Evolutionary conservation across 768 basidiomycete genomes (phyloP).

Genomic region (Russula emetica): DNA sequence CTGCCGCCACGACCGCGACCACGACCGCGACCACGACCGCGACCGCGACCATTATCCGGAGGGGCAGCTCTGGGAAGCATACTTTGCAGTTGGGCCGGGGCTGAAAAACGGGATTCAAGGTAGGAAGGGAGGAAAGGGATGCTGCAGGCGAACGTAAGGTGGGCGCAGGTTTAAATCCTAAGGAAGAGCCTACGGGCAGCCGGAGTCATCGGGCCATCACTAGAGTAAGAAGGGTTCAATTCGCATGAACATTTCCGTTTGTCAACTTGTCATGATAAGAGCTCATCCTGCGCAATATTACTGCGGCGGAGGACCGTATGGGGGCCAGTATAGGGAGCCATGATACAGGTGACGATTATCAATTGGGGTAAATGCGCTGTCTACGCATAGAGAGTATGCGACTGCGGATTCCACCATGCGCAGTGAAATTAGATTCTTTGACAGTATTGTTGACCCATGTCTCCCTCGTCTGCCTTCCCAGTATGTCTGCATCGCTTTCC

Average conservation of each 20-base stretch:
- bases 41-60: slow-evolving; percentile 1
- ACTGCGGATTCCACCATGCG: neutral
- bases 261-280: neutral
- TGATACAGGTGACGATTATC: neutral
- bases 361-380: neutral
- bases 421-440: neutral
- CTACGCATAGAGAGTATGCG: neutral
- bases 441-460: neutral
- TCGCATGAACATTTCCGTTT: neutral
- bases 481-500: neutral
- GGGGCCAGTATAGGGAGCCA: neutral
- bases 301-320: slow-evolving; percentile 5
- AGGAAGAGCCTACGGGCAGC: neutral
- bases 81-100: too few species aligned
- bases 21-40: neutral
- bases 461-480: neutral
- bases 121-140: neutral
- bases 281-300: neutral
- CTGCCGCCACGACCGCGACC: neutral
- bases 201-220: neutral
- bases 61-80: neutral
- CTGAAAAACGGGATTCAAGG: neutral
- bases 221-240: neutral
- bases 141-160: neutral
- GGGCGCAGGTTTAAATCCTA: neutral